Percentiles rank a stretch among this genome's conserved stretches.
Conservation (phyloP, 345 rosid genomes). For the Euphorbia tirucalli region DNA sequence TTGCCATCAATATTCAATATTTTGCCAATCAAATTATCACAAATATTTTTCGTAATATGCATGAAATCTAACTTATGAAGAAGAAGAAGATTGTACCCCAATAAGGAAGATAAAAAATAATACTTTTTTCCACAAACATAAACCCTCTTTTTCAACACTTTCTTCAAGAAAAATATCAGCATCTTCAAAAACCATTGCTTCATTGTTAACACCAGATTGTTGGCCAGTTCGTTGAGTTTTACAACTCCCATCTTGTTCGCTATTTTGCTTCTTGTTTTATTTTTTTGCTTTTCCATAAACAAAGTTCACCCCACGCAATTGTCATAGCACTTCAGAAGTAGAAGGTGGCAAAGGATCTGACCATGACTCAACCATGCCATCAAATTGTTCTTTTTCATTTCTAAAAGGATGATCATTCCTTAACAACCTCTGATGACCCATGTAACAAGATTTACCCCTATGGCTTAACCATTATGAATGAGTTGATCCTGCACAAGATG, state of each 20-base stretch:
- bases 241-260: not conserved
- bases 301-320: too few species aligned
- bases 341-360: not conserved
- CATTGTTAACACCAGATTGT: too few species aligned
- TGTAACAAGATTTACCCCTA: not conserved
- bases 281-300: too few species aligned
- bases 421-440: constrained; percentile 3
- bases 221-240: too few species aligned
- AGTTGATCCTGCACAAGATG: not conserved
- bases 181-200: too few species aligned
- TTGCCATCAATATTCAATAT: not conserved
- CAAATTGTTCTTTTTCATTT: not conserved
- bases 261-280: not conserved
- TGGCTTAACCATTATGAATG: too few species aligned
- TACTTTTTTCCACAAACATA: too few species aligned
- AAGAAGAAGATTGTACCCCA: too few species aligned
- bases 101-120: too few species aligned
- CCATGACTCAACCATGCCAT: not conserved
- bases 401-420: not conserved
- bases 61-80: too few species aligned
- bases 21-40: not conserved
- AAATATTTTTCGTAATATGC: not conserved
- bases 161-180: not conserved
- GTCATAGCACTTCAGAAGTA: too few species aligned
- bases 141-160: too few species aligned